Evolutionary conservation across 371 early-diverging fungal species (phyloP).

Genomic region (Vairimorpha ceranae): DNA sequence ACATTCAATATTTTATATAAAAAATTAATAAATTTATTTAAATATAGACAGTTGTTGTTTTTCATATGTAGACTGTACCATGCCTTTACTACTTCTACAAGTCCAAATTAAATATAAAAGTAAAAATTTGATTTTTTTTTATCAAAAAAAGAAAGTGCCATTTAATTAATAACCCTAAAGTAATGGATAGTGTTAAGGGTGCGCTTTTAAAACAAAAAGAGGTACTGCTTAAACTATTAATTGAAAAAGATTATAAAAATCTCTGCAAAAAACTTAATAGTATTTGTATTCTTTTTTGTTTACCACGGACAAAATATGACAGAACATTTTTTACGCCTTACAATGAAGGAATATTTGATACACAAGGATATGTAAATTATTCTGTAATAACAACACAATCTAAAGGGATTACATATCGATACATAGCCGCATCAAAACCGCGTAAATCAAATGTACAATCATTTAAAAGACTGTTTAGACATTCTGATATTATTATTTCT

Average conservation of each 20-base stretch:
- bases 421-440: not conserved
- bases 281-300: not conserved
- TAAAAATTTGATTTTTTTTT: too few species aligned
- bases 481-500: not conserved
- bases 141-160: too few species aligned
- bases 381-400: not conserved
- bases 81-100: too few species aligned
- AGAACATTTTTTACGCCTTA: not conserved
- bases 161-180: too few species aligned
- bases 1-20: too few species aligned
- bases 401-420: not conserved
- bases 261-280: not conserved
- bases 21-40: too few species aligned
- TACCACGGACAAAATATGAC: not conserved
- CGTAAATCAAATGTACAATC: not conserved
- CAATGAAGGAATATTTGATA: not conserved
- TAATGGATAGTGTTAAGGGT: not conserved
- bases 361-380: not conserved
- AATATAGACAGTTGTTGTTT: too few species aligned
- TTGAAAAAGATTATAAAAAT: not conserved
- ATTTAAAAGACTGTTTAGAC: not conserved
- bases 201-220: not conserved
- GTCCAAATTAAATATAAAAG: too few species aligned
- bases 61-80: too few species aligned
- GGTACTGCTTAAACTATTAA: not conserved